A percentile compares a stretch with the other conserved stretches of the same genome.
These are phyloP conservation scores for Copromyces sp. DNA, from an alignment of 495 filamentous ascomycete species.

Conservation along the genomic window DNA sequence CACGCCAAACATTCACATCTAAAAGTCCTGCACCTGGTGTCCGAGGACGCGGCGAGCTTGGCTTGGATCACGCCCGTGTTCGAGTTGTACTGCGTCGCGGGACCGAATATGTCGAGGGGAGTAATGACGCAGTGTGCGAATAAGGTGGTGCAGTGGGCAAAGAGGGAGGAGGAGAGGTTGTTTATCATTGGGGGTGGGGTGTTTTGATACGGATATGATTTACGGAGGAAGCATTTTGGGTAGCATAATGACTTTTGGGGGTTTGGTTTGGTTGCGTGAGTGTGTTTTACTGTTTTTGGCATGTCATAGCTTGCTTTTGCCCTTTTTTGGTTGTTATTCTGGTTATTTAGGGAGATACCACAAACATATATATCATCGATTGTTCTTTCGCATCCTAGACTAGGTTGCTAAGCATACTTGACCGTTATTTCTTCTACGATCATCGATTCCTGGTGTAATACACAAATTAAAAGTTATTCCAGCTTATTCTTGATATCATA, in stretches of 20 bases:
- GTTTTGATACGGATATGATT: slow-evolving; percentile 18
- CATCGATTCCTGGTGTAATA: no score
- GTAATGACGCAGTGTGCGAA: slow-evolving; percentile 78
- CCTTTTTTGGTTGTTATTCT: neutral
- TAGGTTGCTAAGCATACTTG: neutral
- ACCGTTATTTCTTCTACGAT: no score
- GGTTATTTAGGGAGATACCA: neutral
- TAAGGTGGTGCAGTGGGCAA: slow-evolving; percentile 78
- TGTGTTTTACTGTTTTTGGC: neutral
- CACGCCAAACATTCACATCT: slow-evolving; percentile 74
- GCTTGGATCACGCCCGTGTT: slow-evolving; percentile 87
- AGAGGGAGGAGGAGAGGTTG: slow-evolving; percentile 79
- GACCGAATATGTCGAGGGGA: slow-evolving; percentile 61
- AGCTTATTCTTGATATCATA: no score
- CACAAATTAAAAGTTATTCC: no score
- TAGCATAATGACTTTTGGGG: neutral
- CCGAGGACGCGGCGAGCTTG: slow-evolving; percentile 62
- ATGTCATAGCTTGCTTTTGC: neutral
- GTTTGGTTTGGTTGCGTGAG: neutral
- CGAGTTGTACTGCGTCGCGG: slow-evolving; percentile 91
- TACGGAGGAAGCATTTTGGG: neutral
- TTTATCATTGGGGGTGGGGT: slow-evolving; percentile 95
- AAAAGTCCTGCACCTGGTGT: slow-evolving; percentile 73
- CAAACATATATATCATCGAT: neutral
- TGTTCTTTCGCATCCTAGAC: neutral